phyloP scores from a whole-genome alignment of 2,329 filamentous ascomycete genomes.

The Neonectria faginata region DNA sequence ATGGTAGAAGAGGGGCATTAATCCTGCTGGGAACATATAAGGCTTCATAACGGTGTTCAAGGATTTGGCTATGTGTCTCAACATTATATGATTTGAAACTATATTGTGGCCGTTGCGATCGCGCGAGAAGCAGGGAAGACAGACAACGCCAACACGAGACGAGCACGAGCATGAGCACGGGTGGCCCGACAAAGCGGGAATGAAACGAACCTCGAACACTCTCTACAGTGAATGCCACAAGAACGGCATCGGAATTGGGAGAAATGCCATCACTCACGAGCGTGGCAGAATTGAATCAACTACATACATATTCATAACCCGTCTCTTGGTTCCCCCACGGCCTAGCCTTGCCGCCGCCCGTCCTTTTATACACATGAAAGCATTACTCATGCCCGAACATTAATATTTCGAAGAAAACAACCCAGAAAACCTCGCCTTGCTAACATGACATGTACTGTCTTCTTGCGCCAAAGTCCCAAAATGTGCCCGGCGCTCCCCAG shows the following conservation, averaged over 20 bases:
- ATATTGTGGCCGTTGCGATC: slow-evolving; percentile 3
- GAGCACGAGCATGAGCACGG: neutral
- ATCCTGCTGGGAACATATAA: slow-evolving; percentile 24
- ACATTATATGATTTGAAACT: slow-evolving; percentile 32
- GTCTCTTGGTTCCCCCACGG: slow-evolving; percentile 13
- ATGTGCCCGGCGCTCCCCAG: slow-evolving; percentile 10
- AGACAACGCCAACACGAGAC: neutral
- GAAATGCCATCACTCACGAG: slow-evolving; percentile 12
- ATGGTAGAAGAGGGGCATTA: slow-evolving; percentile 16
- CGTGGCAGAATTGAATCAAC: slow-evolving; percentile 27
- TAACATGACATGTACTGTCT: slow-evolving; percentile 24
- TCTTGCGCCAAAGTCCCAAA: slow-evolving; percentile 24
- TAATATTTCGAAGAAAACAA: slow-evolving; percentile 27
- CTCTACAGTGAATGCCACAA: neutral
- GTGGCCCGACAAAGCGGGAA: neutral
- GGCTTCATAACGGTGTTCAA: slow-evolving; percentile 41
- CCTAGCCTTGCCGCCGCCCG: slow-evolving; percentile 8
- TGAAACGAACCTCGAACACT: neutral
- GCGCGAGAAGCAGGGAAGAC: slow-evolving; percentile 3
- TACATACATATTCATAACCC: slow-evolving; percentile 28
- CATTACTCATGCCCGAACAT: slow-evolving; percentile 35
- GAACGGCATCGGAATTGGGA: slow-evolving; percentile 4
- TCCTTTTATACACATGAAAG: slow-evolving; percentile 36
- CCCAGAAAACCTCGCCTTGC: slow-evolving; percentile 20
- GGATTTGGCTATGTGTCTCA: slow-evolving; percentile 30